Conservation (phyloP, 1,284 basidiomycete genomes). For the Leccinum insigne region DNA sequence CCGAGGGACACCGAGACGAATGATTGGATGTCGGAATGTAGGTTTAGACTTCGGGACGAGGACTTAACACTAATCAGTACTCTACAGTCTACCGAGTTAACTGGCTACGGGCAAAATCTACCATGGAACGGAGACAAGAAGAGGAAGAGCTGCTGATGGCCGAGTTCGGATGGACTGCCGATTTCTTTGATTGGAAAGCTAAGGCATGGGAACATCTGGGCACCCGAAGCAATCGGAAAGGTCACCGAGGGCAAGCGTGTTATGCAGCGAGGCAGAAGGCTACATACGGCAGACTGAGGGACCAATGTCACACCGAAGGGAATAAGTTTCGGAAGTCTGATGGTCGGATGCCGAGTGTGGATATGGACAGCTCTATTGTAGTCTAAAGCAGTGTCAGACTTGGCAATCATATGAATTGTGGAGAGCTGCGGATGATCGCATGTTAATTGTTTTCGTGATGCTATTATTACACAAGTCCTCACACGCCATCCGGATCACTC, state of each 20-base stretch:
- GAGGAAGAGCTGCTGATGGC: neutral
- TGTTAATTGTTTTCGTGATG: neutral
- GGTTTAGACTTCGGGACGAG: neutral
- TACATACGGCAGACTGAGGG: neutral
- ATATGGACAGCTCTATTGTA: too few relatives aligned
- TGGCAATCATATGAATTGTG: neutral
- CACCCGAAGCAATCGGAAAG: neutral
- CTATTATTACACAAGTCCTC: too few relatives aligned
- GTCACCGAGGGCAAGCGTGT: neutral
- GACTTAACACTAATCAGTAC: neutral
- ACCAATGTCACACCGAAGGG: neutral
- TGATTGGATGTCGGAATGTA: constrained; percentile 7
- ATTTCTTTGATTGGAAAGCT: neutral
- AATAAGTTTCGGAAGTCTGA: neutral
- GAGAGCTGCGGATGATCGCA: neutral
- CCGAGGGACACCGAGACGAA: neutral
- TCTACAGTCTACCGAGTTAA: neutral
- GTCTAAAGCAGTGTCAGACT: too few relatives aligned
- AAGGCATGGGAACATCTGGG: neutral
- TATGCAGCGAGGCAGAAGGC: neutral
- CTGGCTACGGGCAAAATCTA: neutral
- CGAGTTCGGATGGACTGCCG: neutral
- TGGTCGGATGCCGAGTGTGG: too few relatives aligned
- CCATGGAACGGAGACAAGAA: neutral
- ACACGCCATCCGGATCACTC: too few relatives aligned